Evolutionary conservation across 2,329 filamentous ascomycete species (phyloP), one percentile per base, ranked within the genome.

Genomic region (Colletotrichum nymphaeae): DNA sequence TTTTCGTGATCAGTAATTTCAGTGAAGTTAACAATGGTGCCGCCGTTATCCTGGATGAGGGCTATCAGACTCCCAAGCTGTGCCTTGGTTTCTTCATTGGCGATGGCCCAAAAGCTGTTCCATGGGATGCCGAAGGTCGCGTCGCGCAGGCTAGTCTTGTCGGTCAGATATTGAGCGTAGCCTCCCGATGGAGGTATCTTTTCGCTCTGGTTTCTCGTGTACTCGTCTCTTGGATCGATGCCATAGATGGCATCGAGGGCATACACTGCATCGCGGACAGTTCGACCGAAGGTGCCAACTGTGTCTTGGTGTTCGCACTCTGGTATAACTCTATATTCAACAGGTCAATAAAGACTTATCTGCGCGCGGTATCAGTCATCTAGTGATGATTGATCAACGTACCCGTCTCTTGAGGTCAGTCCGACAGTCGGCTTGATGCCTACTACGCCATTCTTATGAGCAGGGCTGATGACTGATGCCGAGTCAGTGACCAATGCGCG

Each of bases 341-440:
- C 5, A 5, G 37, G 52, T 55, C 8, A 55, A 12, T 12, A 0
- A 11, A 26, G 22, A 8, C 1, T 26, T 37, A n/a, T 24, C 1
- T 16, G n/a, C 3, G 24, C 3, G 57, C 14, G 24, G 16, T 12
- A 0, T 14, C 28, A 16, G 32, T 7, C 2, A 42, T 9, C 8
- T 5, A n/a, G 16, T 46, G 42, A n/a, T n/a, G 16, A 8, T 5
- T 19, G 19, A 4, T 19, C 16, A 22, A 37, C 32, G 11, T 59
- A 87, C 26, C 81, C 90, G n/a, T 82, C 85, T 28, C 92, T 85
- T 14, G 92, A 94, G 0, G 92, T 94, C 69, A 94, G 80, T 0
- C 93, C 93, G 8, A 94, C 91, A 1, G 92, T 94, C 2, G 93
- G 93, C 81, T 95, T 95, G 81, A 95, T 88, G 5, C 93, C 93